Percentiles rank a stretch among this genome's conserved stretches.
These are phyloP conservation scores for Theileria annulata DNA, from an alignment of 169 alveolate species.

Conservation along the genomic window DNA sequence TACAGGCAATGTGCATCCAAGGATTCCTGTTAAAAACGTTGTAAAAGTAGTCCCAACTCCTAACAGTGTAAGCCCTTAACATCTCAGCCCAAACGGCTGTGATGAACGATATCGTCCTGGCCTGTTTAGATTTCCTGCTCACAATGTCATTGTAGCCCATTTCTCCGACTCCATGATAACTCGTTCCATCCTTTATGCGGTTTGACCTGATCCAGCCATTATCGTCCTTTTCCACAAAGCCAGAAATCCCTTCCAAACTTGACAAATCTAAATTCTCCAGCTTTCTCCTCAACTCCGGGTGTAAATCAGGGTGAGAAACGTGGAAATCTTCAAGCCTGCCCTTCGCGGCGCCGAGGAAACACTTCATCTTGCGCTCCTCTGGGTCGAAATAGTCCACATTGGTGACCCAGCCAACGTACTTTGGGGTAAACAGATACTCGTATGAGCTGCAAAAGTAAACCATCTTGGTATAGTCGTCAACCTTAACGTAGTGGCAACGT, in stretches of 20 bases:
- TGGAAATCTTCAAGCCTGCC: conserved; percentile 67
- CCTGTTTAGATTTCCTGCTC: conserved; percentile 82
- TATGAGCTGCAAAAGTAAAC: conserved; percentile 83
- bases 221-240: conserved; percentile 46
- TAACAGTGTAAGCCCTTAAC: conserved; percentile 91
- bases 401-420: conserved; percentile 86
- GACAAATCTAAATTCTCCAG: conserved; percentile 14
- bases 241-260: conserved; percentile 41
- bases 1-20: conserved; percentile 90
- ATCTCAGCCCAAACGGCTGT: conserved; percentile 90
- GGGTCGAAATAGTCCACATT: conserved; percentile 83
- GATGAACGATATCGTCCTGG: conserved; percentile 86
- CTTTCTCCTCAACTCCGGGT: conserved; percentile 34
- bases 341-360: conserved; percentile 81
- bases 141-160: conserved; percentile 75
- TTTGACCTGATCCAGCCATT: conserved; percentile 70
- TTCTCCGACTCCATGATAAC: conserved; percentile 68
- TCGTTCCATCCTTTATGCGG: conserved; percentile 8
- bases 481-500: conserved; percentile 71
- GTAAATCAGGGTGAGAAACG: conserved; percentile 43
- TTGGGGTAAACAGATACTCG: conserved; percentile 78
- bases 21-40: conserved; percentile 85
- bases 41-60: conserved; percentile 88
- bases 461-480: conserved; percentile 44
- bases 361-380: conserved; percentile 61